Percentiles rank a stretch among this genome's conserved stretches.
These are phyloP conservation scores for Pseudozyma thailandica DNA, from an alignment of 1,284 basidiomycete species.

Conservation along the genomic window DNA sequence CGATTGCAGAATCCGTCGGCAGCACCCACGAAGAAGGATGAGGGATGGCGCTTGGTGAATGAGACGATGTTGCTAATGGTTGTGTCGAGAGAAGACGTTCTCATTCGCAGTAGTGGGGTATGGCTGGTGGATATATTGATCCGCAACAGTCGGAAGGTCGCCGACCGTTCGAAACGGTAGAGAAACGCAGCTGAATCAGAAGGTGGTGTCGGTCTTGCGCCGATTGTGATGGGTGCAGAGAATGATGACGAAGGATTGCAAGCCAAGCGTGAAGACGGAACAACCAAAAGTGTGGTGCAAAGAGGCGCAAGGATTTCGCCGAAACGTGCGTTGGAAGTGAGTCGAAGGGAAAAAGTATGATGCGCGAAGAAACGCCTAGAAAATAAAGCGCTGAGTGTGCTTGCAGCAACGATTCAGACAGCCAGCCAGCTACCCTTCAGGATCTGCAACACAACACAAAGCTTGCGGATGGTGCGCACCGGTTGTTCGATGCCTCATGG, in stretches of 20 bases:
- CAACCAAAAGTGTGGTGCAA: background rate
- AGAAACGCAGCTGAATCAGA: background rate
- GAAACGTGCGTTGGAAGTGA: background rate
- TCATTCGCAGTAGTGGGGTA: background rate
- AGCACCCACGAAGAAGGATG: background rate
- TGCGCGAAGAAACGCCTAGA: slow-evolving; percentile 6
- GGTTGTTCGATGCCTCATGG: too few species aligned
- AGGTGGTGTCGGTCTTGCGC: background rate
- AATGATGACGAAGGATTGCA: background rate
- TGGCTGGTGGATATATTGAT: background rate
- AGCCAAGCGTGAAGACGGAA: background rate
- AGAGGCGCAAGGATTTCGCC: too few species aligned
- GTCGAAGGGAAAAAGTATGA: background rate
- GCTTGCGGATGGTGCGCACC: too few species aligned
- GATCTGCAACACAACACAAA: too few species aligned
- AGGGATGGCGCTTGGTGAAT: background rate
- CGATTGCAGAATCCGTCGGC: background rate
- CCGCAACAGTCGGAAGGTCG: background rate
- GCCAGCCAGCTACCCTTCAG: too few species aligned
- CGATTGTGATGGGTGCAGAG: background rate
- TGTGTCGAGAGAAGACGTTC: too few species aligned
- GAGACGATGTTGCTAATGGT: background rate
- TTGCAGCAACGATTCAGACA: background rate
- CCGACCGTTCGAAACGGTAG: background rate
- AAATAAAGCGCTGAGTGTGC: slow-evolving; percentile 1